Percentiles rank a stretch among this genome's conserved stretches.
These are phyloP conservation scores for Acidomyces sp. DNA, from an alignment of 495 filamentous ascomycete species.

Conservation along the genomic window DNA sequence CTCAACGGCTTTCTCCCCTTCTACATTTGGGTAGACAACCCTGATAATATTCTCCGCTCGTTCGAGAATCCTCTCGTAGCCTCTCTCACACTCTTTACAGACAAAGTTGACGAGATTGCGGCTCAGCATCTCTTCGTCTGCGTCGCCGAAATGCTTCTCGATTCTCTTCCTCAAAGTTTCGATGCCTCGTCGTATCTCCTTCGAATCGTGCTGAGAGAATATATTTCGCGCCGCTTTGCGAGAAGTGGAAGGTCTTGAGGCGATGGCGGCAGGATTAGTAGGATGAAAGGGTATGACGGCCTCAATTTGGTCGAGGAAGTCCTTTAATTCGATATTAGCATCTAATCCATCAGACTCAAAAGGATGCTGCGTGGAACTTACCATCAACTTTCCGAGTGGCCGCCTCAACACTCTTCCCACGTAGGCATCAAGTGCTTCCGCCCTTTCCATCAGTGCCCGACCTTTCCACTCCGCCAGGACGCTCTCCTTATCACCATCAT, in stretches of 20 bases:
- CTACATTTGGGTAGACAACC: constrained; percentile 39
- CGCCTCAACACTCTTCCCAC: constrained; percentile 75
- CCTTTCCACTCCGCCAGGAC: constrained; percentile 71
- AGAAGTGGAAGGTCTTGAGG: constrained; percentile 63
- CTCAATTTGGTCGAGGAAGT: constrained; percentile 76
- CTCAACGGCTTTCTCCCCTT: constrained; percentile 42
- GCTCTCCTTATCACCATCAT: constrained; percentile 45
- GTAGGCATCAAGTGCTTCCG: constrained; percentile 80
- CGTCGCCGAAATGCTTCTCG: constrained; percentile 91
- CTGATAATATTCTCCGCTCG: constrained; percentile 49
- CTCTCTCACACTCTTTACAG: constrained; percentile 63
- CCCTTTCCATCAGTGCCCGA: constrained; percentile 61
- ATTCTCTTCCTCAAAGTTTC: constrained; percentile 78
- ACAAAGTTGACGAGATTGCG: constrained; percentile 63
- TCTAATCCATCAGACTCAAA: no score
- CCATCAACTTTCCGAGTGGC: constrained; percentile 65
- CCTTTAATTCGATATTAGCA: constrained; percentile 34
- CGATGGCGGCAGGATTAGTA: constrained; percentile 39
- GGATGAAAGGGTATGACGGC: constrained; percentile 40
- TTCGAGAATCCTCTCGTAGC: constrained; percentile 62
- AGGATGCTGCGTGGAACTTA: constrained; percentile 14
- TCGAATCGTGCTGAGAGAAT: constrained; percentile 60
- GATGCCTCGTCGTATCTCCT: constrained; percentile 72
- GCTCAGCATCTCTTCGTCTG: constrained; percentile 56
- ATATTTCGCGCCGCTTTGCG: constrained; percentile 73